Base-by-base conservation (phyloP, 208 protist species). In the Angomonas ambiguus region DNA sequence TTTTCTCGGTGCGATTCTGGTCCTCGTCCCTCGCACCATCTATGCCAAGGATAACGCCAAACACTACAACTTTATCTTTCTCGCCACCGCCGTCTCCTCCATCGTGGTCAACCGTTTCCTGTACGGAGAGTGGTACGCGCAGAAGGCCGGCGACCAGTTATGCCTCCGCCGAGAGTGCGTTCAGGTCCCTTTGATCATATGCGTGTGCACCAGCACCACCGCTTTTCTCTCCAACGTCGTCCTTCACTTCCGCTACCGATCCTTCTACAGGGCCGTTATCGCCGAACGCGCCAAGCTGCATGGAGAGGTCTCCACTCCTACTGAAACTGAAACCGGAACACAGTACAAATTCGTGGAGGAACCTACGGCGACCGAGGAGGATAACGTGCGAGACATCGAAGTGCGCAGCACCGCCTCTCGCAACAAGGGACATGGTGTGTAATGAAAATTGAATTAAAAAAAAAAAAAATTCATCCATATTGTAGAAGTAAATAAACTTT, bases 31-130 rank as follows among this genome's bases (percentile, higher is more conserved):
- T 27, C 85, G 80, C 35, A 83, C 80, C 41, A 80, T 88, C 35
- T 92, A 80, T 73, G 79, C 77, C 20, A 79, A 79, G 57, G 85
- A 92, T 55, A 34, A 71, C 3, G 85, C 77, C 31, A 92, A 88
- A 78, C 82, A 87, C 71, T 92, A 88, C 70, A 74, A 88, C 69
- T 82, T 83, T 55, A 77, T 68, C 63, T 79, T 80, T 41, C 62
- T 76, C 4, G 72, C 77, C 16, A 65, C 61, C 2, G 76, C 84
- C 53, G 6, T 71, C 11, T 51, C 77, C 20, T 72, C 69, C 4
- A 60, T 91, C 22, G 48, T 85, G 28, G 70, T 85, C 53, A 92
- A 92, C 71, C 76, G 80, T 24, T 62, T 87, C 20, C 49, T 92
- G 35, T 92, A 82, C 51, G 85, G 77, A 10, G 85, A 88, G 72